Evolutionary conservation across 2,329 filamentous ascomycete genomes (phyloP).

Genomic region (Trichoderma atrobrunneum): DNA sequence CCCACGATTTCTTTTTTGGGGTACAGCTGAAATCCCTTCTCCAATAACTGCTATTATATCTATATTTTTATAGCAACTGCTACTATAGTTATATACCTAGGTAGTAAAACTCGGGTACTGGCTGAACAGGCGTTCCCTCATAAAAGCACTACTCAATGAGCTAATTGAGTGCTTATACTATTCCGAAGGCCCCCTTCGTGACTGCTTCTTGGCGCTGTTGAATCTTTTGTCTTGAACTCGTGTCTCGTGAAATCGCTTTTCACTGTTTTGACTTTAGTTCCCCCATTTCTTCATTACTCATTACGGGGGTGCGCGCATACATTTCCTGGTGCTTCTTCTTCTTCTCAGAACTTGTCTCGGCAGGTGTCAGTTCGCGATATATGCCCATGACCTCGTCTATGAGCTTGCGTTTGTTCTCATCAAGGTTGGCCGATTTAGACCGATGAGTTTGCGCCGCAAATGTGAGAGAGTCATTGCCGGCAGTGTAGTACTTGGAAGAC

Average conservation of each 20-base stretch:
- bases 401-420: constrained; percentile 52
- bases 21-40: not conserved
- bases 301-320: constrained; percentile 33
- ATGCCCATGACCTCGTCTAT: constrained; percentile 47
- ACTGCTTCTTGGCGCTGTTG: constrained; percentile 50
- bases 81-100: too few species aligned
- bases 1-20: not conserved
- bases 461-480: constrained; percentile 49
- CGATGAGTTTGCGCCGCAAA: constrained; percentile 56
- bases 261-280: constrained; percentile 33
- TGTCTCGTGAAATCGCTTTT: constrained; percentile 44
- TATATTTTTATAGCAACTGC: too few species aligned
- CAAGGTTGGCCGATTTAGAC: constrained; percentile 49
- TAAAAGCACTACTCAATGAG: too few species aligned
- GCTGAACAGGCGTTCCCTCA: too few species aligned
- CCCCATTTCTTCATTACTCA: not conserved
- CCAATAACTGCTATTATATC: not conserved
- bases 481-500: constrained; percentile 54
- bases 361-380: constrained; percentile 46
- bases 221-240: constrained; percentile 50
- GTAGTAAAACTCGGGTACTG: too few species aligned
- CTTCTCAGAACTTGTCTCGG: constrained; percentile 45
- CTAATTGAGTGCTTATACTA: not conserved
- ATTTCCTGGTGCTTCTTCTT: constrained; percentile 47
- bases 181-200: constrained; percentile 37